Evolutionary conservation across 73 alveolate species (phyloP).

Genomic region (Paramecium pentaurelia): DNA sequence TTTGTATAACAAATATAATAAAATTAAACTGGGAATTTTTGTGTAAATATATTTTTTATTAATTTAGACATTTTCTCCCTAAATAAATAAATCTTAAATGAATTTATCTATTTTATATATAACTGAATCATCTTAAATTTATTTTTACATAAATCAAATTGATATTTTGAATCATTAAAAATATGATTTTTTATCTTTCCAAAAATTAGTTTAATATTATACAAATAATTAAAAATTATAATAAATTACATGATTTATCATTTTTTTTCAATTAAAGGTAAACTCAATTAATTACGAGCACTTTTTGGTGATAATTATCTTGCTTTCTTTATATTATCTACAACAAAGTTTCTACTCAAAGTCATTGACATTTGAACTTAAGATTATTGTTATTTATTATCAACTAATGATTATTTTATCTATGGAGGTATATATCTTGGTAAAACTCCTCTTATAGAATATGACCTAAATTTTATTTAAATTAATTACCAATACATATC

Average conservation of each 20-base stretch:
- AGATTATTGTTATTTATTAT: constrained; percentile 22
- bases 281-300: not conserved
- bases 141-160: too few relatives aligned
- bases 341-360: constrained; percentile 3
- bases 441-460: constrained; percentile 43
- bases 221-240: not conserved
- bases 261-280: not conserved
- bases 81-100: not conserved
- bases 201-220: too few relatives aligned
- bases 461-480: constrained; percentile 5
- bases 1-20: not conserved
- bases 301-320: constrained; percentile 27
- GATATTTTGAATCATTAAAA: too few relatives aligned
- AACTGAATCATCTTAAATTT: too few relatives aligned
- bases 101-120: not conserved
- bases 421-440: constrained; percentile 59
- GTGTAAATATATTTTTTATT: not conserved
- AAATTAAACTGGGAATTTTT: not conserved
- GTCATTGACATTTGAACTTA: not conserved
- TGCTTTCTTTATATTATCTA: constrained; percentile 7
- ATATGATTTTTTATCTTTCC: too few relatives aligned
- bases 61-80: not conserved
- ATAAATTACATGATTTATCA: not conserved
- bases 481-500: constrained; percentile 91
- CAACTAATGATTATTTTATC: constrained; percentile 45